phyloP scores from a whole-genome alignment of 768 basidiomycete genomes.

The Rhodosporidiobolus odoratus region DNA sequence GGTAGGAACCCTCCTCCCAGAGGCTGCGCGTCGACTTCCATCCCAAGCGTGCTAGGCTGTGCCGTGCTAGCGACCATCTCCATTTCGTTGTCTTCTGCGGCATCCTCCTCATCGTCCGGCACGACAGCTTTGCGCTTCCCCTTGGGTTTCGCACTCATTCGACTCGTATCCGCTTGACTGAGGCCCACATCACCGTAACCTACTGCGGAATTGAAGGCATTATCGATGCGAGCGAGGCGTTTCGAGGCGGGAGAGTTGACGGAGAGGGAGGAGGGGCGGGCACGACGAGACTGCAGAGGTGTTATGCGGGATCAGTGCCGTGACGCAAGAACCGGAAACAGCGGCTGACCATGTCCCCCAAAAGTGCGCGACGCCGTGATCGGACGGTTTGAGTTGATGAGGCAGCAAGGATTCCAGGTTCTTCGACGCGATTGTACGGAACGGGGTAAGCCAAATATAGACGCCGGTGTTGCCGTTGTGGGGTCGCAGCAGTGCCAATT shows the following conservation, averaged over 20 bases:
- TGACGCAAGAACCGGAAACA: neutral
- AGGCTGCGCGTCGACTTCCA: neutral
- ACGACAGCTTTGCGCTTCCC: conserved; percentile 25
- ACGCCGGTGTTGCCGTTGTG: too few relatives aligned
- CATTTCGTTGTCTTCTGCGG: conserved; percentile 11
- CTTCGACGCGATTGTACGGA: too few relatives aligned
- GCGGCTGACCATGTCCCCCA: too few relatives aligned
- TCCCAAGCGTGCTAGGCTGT: neutral
- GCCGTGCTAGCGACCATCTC: conserved; percentile 1
- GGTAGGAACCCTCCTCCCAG: neutral
- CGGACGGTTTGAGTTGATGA: too few relatives aligned
- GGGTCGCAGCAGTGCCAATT: too few relatives aligned
- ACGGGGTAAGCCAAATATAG: too few relatives aligned
- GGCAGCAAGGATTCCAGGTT: too few relatives aligned
- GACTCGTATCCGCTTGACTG: neutral
- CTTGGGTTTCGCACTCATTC: neutral
- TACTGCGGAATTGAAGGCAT: conserved; percentile 30
- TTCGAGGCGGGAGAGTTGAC: conserved; percentile 5
- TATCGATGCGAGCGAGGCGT: conserved; percentile 27
- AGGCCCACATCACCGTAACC: neutral
- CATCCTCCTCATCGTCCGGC: conserved; percentile 24
- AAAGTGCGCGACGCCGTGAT: too few relatives aligned
- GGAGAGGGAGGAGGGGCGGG: neutral
- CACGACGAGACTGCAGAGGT: neutral
- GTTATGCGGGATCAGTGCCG: too few relatives aligned